Conservation (phyloP, 2,329 filamentous ascomycete genomes). For the Sclerotinia subarctica region DNA sequence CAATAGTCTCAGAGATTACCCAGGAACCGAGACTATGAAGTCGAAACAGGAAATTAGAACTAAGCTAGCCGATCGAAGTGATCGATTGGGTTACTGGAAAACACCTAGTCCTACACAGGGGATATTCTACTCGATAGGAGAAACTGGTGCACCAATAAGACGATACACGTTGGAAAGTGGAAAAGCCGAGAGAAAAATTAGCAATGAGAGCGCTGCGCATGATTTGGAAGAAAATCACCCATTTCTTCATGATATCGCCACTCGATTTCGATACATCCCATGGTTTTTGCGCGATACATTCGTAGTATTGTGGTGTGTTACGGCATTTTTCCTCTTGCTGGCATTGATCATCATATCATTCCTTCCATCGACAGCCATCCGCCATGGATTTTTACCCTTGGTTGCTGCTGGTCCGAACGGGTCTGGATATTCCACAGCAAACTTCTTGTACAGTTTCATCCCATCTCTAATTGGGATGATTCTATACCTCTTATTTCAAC, state of each 20-base stretch:
- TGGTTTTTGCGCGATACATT: constrained; percentile 69
- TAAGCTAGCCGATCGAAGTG: constrained; percentile 54
- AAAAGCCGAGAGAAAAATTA: constrained; percentile 44
- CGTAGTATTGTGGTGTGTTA: constrained; percentile 63
- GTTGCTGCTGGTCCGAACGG: constrained; percentile 58
- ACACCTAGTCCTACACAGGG: constrained; percentile 59
- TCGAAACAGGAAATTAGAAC: constrained; percentile 51
- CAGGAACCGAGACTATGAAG: constrained; percentile 61
- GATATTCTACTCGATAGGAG: constrained; percentile 78
- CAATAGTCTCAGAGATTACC: constrained; percentile 72
- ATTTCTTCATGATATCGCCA: constrained; percentile 34
- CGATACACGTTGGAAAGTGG: constrained; percentile 50
- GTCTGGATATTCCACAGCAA: constrained; percentile 75
- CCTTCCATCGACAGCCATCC: constrained; percentile 62
- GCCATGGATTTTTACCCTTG: constrained; percentile 67
- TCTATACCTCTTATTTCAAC: constrained; percentile 64
- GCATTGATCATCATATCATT: constrained; percentile 78
- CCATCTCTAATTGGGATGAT: constrained; percentile 65
- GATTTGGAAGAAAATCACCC: constrained; percentile 34
- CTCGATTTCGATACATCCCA: constrained; percentile 67
- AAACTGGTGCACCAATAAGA: constrained; percentile 51
- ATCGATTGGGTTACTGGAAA: constrained; percentile 85
- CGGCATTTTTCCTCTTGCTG: constrained; percentile 58
- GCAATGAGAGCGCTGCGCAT: constrained; percentile 16
- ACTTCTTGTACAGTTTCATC: constrained; percentile 82